A percentile compares a stretch with the other conserved stretches of the same genome.
Conservation (phyloP, 2,329 filamentous ascomycete genomes). For the Colletotrichum lupini region DNA sequence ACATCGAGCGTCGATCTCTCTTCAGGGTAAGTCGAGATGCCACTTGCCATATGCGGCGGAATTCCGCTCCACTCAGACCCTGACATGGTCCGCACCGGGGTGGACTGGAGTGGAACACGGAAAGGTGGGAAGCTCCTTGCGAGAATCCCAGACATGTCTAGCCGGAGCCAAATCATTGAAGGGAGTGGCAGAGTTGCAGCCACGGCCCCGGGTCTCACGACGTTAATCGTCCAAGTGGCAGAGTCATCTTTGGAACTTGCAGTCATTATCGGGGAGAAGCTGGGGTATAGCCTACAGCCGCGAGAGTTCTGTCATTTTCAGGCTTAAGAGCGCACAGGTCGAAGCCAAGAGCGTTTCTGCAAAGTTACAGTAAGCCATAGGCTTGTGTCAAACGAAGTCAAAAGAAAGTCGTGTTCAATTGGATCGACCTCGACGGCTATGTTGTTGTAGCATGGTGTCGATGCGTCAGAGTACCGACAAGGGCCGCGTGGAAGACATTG, state of each 20-base stretch:
- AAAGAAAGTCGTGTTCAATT: neutral
- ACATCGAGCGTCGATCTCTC: constrained; percentile 22
- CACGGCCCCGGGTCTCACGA: neutral
- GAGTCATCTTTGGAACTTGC: neutral
- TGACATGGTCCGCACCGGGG: neutral
- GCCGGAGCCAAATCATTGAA: neutral
- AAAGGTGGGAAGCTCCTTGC: constrained; percentile 12
- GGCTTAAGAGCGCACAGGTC: neutral
- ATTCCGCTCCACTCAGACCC: neutral
- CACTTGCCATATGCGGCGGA: neutral
- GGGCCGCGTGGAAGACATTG: neutral
- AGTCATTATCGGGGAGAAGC: neutral
- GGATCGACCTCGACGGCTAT: neutral
- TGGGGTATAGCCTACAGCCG: neutral
- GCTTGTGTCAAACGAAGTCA: constrained; percentile 3
- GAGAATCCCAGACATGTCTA: constrained; percentile 18
- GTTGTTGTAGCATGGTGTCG: neutral
- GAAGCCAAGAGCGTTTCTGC: neutral
- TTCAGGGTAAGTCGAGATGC: neutral
- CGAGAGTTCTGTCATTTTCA: neutral
- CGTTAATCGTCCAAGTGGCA: neutral
- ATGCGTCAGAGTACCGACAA: neutral
- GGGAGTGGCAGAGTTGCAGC: neutral
- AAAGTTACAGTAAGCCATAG: neutral
- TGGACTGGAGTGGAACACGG: neutral